phyloP scores from a whole-genome alignment of 2,329 filamentous ascomycete genomes.

The Botryosphaeria agaves region DNA sequence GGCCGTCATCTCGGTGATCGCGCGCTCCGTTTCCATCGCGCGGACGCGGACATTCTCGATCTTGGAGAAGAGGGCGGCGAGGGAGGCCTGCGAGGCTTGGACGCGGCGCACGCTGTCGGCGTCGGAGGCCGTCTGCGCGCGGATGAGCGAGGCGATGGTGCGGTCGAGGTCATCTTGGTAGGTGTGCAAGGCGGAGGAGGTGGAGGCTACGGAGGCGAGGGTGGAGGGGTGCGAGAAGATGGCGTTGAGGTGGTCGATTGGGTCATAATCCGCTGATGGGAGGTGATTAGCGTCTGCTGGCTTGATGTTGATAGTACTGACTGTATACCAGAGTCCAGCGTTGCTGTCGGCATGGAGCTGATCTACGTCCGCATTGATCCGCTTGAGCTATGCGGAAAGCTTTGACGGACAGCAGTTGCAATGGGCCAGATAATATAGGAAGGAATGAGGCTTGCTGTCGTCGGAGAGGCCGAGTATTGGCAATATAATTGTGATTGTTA shows the following conservation, averaged over 20 bases:
- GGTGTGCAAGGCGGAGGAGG: constrained; percentile 53
- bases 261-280: constrained; percentile 64
- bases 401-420: too few species aligned
- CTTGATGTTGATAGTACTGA: too few species aligned
- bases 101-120: constrained; percentile 81
- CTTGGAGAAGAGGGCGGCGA: constrained; percentile 79
- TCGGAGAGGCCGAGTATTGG: too few species aligned
- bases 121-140: constrained; percentile 66
- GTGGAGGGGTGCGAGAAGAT: constrained; percentile 85
- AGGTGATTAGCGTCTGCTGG: too few species aligned
- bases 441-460: too few species aligned
- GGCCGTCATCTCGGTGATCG: constrained; percentile 96
- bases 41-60: constrained; percentile 85
- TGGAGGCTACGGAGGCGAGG: constrained; percentile 56
- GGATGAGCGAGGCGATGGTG: constrained; percentile 57
- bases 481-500: too few species aligned
- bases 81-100: constrained; percentile 75
- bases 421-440: too few species aligned
- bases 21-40: constrained; percentile 80
- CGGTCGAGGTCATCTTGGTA: constrained; percentile 71
- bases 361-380: neutral
- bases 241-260: constrained; percentile 79
- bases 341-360: constrained; percentile 2
- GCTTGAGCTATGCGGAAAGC: neutral
- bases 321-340: constrained; percentile 27